These are phyloP conservation scores for Boletus coccyginus DNA, from an alignment of 768 basidiomycete species.

Conservation along the genomic window DNA sequence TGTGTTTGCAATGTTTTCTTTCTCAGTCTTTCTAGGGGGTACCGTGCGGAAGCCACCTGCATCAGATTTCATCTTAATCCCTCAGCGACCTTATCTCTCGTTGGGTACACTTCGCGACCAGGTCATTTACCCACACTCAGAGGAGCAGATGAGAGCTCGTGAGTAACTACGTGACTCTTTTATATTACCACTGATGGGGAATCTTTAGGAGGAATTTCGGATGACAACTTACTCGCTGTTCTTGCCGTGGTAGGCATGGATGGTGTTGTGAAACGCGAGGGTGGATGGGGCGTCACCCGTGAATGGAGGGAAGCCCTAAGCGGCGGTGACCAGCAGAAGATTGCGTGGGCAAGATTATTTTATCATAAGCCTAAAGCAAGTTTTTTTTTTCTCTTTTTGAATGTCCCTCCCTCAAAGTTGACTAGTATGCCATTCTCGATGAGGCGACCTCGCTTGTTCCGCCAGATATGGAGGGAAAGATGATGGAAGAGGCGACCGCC, in stretches of 20 bases:
- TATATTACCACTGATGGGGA: slow-evolving; percentile 3
- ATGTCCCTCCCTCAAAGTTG: neutral
- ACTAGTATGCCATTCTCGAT: slow-evolving; percentile 91
- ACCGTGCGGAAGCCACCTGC: slow-evolving; percentile 87
- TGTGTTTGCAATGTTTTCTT: neutral
- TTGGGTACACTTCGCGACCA: slow-evolving; percentile 94
- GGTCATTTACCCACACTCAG: slow-evolving; percentile 91
- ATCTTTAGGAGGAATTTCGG: slow-evolving; percentile 63
- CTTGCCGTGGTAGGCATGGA: slow-evolving; percentile 83
- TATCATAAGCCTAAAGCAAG: slow-evolving; percentile 90
- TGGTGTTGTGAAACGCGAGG: slow-evolving; percentile 85
- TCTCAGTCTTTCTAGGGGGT: slow-evolving; percentile 44
- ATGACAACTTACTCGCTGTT: slow-evolving; percentile 68
- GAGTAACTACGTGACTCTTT: slow-evolving; percentile 27
- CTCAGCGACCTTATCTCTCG: slow-evolving; percentile 94
- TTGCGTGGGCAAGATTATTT: slow-evolving; percentile 95
- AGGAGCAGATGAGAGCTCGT: slow-evolving; percentile 76
- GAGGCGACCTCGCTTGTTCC: slow-evolving; percentile 96
- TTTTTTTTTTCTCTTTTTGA: slow-evolving; percentile 8
- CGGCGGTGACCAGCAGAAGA: slow-evolving; percentile 95
- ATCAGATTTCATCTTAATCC: slow-evolving; percentile 88
- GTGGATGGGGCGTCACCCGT: slow-evolving; percentile 88
- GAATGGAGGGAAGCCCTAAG: slow-evolving; percentile 95
- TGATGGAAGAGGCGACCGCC: slow-evolving; percentile 90
- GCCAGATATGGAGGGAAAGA: slow-evolving; percentile 84